Conservation (phyloP, 805 yeast genomes). For the Pichia cephalocereana region DNA sequence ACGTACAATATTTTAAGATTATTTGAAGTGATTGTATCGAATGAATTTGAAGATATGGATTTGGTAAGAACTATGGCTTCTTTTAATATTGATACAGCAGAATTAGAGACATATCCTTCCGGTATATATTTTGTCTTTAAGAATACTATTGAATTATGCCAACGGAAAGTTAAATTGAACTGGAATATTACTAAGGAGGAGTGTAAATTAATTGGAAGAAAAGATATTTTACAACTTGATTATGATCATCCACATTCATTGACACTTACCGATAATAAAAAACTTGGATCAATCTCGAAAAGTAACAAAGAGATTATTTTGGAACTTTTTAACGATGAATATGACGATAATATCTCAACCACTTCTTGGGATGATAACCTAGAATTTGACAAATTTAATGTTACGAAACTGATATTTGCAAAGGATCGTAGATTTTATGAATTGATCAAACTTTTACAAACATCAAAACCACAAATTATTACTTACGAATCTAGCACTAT, state of each 20-base stretch:
- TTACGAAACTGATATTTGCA: conserved; percentile 66
- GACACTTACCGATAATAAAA: no score
- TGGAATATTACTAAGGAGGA: conserved; percentile 33
- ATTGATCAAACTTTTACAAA: conserved; percentile 60
- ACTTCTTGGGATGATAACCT: conserved; percentile 63
- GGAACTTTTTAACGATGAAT: conserved; percentile 14
- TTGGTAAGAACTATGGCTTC: conserved; percentile 56
- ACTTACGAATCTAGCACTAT: conserved; percentile 30
- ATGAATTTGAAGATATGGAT: conserved; percentile 40
- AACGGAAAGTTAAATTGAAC: conserved; percentile 39
- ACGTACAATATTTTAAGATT: conserved; percentile 49
- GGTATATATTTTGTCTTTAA: conserved; percentile 63
- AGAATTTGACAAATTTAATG: conserved; percentile 57
- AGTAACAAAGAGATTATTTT: conserved; percentile 34
- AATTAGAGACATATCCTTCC: conserved; percentile 61
- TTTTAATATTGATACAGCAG: conserved; percentile 39
- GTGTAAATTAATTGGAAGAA: conserved; percentile 55
- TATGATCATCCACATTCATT: not conserved
- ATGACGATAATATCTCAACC: not conserved
- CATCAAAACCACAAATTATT: conserved; percentile 54
- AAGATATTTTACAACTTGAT: conserved; percentile 35
- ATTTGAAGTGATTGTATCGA: conserved; percentile 54
- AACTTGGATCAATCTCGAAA: not conserved
- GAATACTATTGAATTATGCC: conserved; percentile 48
- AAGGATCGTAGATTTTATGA: conserved; percentile 75